These are phyloP conservation scores for Metschnikowia lochheadii DNA, from an alignment of 805 yeast species.

Conservation along the genomic window DNA sequence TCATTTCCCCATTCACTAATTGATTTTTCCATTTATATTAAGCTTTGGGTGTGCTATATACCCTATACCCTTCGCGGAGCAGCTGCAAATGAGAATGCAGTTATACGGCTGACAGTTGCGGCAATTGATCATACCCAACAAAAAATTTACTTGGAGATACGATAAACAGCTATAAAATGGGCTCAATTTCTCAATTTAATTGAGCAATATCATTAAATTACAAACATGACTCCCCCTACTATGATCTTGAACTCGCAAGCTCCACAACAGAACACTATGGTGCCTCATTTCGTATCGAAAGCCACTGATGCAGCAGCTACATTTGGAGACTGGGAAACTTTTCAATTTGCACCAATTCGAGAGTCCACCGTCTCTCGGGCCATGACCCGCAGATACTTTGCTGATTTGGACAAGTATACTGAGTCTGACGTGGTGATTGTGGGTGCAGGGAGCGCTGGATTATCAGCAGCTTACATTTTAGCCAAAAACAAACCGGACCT, in stretches of 20 bases:
- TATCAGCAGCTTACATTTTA: conserved; percentile 69
- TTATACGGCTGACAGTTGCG: conserved; percentile 7
- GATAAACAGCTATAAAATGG: background rate
- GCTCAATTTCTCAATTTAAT: background rate
- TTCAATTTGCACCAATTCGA: conserved; percentile 67
- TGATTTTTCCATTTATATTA: background rate
- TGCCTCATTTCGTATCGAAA: conserved; percentile 13
- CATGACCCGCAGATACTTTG: conserved; percentile 71
- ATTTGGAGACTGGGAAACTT: conserved; percentile 62
- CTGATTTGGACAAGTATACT: conserved; percentile 68
- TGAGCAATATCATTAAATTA: background rate
- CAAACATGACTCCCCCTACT: conserved; percentile 8
- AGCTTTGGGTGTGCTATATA: background rate
- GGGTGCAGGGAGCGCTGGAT: conserved; percentile 77
- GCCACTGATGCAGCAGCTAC: conserved; percentile 22
- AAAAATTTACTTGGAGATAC: background rate
- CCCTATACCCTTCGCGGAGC: background rate
- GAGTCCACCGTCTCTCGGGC: conserved; percentile 79
- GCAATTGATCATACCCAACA: background rate
- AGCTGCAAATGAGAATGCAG: conserved; percentile 4
- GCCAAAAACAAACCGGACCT: conserved; percentile 74
- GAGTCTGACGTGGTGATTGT: conserved; percentile 71
- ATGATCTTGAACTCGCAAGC: conserved; percentile 21
- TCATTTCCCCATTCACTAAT: too few species aligned
- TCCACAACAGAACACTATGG: conserved; percentile 1